These are phyloP conservation scores for Sphaerulina musiva DNA, from an alignment of 2,329 filamentous ascomycete genomes.

Conservation along the genomic window DNA sequence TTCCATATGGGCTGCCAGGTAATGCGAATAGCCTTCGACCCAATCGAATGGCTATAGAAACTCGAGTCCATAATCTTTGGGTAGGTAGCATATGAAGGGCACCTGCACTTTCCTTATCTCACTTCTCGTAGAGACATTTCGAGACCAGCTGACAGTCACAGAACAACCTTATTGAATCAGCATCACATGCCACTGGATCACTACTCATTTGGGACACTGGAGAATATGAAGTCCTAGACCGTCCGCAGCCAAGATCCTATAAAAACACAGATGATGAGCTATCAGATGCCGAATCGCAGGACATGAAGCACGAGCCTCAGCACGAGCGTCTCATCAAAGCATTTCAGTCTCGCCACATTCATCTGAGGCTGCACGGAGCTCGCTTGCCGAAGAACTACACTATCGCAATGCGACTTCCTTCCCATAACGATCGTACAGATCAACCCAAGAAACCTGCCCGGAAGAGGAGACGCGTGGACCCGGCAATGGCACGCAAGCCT, in stretches of 20 bases:
- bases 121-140: not conserved
- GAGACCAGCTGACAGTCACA: conserved; percentile 21
- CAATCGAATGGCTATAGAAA: conserved; percentile 42
- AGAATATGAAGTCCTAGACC: conserved; percentile 37
- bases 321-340: conserved; percentile 36
- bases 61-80: conserved; percentile 41
- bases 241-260: conserved; percentile 18
- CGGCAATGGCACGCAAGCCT: conserved; percentile 10
- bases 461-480: conserved; percentile 27
- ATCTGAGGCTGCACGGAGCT: conserved; percentile 38
- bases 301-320: conserved; percentile 18
- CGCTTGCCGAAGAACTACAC: conserved; percentile 38
- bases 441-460: conserved; percentile 27
- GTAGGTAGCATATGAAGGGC: conserved; percentile 21
- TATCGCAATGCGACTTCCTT: conserved; percentile 36
- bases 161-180: conserved; percentile 43
- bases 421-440: conserved; percentile 29
- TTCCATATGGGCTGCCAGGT: conserved; percentile 42
- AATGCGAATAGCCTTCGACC: conserved; percentile 37
- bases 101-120: not conserved
- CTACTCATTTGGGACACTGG: conserved; percentile 44
- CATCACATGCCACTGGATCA: conserved; percentile 39
- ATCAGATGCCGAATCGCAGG: conserved; percentile 26
- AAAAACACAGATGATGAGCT: conserved; percentile 33
- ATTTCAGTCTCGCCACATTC: conserved; percentile 37